Evolutionary conservation across 1,284 basidiomycete species (phyloP).

Genomic region (Sporisorium iseilematis-ciliati): DNA sequence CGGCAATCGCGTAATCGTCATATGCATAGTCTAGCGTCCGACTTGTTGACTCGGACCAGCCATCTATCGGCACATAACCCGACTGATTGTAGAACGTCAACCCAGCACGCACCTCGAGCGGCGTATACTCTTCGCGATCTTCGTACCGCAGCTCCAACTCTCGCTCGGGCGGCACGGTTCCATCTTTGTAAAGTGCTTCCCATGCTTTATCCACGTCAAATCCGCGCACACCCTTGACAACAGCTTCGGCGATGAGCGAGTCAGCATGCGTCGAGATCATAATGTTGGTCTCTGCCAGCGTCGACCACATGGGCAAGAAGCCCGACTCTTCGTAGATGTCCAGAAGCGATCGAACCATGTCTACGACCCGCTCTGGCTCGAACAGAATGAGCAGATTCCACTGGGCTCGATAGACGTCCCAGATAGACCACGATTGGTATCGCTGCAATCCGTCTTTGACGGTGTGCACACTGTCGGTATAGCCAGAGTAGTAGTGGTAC

Average conservation of each 20-base stretch:
- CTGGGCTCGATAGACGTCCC: conserved; percentile 84
- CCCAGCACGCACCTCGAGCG: conserved; percentile 78
- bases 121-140: conserved; percentile 80
- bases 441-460: conserved; percentile 73
- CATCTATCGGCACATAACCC: conserved; percentile 83
- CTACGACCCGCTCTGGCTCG: conserved; percentile 79
- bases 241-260: conserved; percentile 82
- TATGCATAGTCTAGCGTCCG: conserved; percentile 76
- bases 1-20: conserved; percentile 80
- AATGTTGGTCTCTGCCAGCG: conserved; percentile 81
- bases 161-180: conserved; percentile 72
- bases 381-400: conserved; percentile 84
- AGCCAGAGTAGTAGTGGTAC: conserved; percentile 79
- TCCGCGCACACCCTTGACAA: conserved; percentile 75
- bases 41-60: conserved; percentile 66
- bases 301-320: conserved; percentile 92
- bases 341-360: conserved; percentile 83
- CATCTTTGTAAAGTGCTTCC: conserved; percentile 82
- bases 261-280: conserved; percentile 84
- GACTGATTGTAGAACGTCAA: conserved; percentile 77
- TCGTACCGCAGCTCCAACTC: conserved; percentile 72
- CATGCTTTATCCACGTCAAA: conserved; percentile 79
- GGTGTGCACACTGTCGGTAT: conserved; percentile 76
- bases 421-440: conserved; percentile 86
- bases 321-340: conserved; percentile 82